Percentiles rank a stretch among this genome's conserved stretches.
Conservation (phyloP, 2,329 filamentous ascomycete genomes). For the Epichloe glyceriae region DNA sequence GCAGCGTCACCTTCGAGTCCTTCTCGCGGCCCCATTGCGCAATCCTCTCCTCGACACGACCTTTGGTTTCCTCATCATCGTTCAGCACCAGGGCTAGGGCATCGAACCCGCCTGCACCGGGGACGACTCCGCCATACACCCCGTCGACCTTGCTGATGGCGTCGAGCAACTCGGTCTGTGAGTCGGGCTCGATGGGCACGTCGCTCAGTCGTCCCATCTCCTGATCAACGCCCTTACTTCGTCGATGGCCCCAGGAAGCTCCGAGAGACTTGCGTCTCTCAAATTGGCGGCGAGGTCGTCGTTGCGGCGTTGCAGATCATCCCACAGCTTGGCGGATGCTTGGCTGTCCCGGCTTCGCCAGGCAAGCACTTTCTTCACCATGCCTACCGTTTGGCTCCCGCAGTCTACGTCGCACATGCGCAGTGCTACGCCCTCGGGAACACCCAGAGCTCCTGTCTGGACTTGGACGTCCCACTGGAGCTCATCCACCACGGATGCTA, state of each 20-base stretch:
- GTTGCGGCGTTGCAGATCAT: constrained; percentile 60
- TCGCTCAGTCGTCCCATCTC: constrained; percentile 61
- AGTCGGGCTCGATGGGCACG: constrained; percentile 78
- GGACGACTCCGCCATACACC: constrained; percentile 83
- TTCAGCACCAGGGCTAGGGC: constrained; percentile 69
- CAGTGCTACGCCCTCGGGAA: constrained; percentile 63
- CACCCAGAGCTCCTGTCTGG: constrained; percentile 50
- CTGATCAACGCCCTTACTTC: constrained; percentile 51
- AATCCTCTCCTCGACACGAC: constrained; percentile 48
- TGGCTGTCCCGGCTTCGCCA: constrained; percentile 59
- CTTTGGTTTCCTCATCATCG: constrained; percentile 54
- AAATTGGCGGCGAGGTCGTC: constrained; percentile 55
- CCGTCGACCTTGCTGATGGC: constrained; percentile 59
- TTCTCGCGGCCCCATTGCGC: constrained; percentile 48
- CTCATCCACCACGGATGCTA: constrained; percentile 56
- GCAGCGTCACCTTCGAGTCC: constrained; percentile 51
- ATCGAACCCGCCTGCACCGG: constrained; percentile 88
- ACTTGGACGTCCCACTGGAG: constrained; percentile 70
- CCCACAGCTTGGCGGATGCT: constrained; percentile 61
- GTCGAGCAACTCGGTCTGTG: constrained; percentile 77
- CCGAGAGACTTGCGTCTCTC: constrained; percentile 30
- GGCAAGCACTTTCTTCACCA: constrained; percentile 83
- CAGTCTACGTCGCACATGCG: constrained; percentile 96
- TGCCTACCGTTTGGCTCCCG: constrained; percentile 81
- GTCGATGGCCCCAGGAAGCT: constrained; percentile 33